phyloP scores from a whole-genome alignment of 2,329 filamentous ascomycete species.

The Seiridium unicorne region DNA sequence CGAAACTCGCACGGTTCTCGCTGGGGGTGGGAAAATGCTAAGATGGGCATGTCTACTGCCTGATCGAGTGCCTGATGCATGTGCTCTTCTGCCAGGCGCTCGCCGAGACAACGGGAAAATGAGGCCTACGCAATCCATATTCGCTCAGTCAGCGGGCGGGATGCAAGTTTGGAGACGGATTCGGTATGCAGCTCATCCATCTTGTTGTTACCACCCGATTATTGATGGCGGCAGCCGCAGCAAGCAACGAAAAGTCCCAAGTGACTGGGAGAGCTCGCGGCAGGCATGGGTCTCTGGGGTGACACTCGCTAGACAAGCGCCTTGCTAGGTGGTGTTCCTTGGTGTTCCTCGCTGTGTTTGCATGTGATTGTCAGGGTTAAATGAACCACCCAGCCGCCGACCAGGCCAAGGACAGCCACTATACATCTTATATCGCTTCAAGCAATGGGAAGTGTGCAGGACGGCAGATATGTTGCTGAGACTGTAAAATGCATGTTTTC shows the following conservation, averaged over 20 bases:
- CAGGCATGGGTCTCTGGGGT: background rate
- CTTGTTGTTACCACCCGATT: background rate
- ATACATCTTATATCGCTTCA: background rate
- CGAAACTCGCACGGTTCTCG: too few relatives aligned
- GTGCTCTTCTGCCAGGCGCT: background rate
- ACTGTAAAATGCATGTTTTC: too few relatives aligned
- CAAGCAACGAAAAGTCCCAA: background rate
- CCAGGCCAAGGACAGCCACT: background rate
- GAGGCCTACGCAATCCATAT: conserved; percentile 2
- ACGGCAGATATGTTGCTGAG: too few relatives aligned
- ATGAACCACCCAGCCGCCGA: background rate
- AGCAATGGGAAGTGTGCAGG: background rate
- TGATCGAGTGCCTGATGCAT: too few relatives aligned
- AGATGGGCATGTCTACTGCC: too few relatives aligned
- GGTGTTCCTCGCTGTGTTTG: background rate
- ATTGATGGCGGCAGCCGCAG: background rate
- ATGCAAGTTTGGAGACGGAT: background rate
- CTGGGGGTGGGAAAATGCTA: too few relatives aligned
- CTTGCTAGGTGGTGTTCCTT: background rate
- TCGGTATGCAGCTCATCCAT: background rate
- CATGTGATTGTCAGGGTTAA: conserved; percentile 5
- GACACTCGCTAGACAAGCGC: background rate
- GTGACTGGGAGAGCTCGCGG: background rate
- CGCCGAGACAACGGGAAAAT: background rate
- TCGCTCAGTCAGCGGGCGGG: background rate